These are phyloP conservation scores for Diaporthe eres DNA, from an alignment of 2,329 filamentous ascomycete genomes.

Conservation along the genomic window DNA sequence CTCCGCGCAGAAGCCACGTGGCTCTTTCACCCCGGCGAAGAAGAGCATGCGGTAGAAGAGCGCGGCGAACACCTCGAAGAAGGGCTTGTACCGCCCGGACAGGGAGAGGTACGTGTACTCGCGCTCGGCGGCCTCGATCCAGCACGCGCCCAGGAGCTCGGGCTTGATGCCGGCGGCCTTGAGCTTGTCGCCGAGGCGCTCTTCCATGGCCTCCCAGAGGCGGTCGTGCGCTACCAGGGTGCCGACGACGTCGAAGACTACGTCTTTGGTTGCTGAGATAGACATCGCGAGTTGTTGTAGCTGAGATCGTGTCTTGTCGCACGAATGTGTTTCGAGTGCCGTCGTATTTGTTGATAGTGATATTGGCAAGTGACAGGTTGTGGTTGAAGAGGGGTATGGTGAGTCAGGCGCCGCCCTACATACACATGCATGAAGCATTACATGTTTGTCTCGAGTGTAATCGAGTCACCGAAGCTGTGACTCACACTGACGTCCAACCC, in stretches of 20 bases:
- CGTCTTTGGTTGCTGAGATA: conserved; percentile 51
- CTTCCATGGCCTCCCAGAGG: conserved; percentile 56
- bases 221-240: conserved; percentile 59
- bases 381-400: background rate
- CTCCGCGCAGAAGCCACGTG: conserved; percentile 54
- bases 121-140: conserved; percentile 60
- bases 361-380: background rate
- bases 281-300: conserved; percentile 21
- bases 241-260: conserved; percentile 64
- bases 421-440: background rate
- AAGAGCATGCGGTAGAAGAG: conserved; percentile 61
- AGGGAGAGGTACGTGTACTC: conserved; percentile 63
- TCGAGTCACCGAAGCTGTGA: background rate
- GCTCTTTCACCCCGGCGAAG: conserved; percentile 56
- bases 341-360: too few relatives aligned
- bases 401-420: background rate
- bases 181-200: conserved; percentile 56
- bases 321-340: too few relatives aligned
- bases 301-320: too few relatives aligned
- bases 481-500: background rate
- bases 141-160: conserved; percentile 58
- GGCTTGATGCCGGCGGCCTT: conserved; percentile 52
- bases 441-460: background rate
- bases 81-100: conserved; percentile 56
- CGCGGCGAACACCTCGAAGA: conserved; percentile 54